These are phyloP conservation scores for Fusarium hainanense DNA, from an alignment of 2,329 filamentous ascomycete genomes.

Conservation along the genomic window DNA sequence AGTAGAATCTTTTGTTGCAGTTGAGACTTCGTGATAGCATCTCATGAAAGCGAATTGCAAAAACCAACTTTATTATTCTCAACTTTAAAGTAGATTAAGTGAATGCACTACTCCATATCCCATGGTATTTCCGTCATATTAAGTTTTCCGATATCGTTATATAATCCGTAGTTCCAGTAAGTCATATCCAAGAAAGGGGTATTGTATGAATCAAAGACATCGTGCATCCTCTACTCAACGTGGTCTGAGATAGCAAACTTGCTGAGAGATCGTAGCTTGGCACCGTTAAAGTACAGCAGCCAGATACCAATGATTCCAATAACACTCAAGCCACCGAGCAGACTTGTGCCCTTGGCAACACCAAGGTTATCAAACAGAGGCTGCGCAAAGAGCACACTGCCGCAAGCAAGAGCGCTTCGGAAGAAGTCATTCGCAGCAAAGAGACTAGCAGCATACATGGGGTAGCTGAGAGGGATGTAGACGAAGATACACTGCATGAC, in stretches of 20 bases:
- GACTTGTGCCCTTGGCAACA: conserved; percentile 65
- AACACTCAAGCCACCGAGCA: conserved; percentile 66
- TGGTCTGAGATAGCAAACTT: conserved; percentile 62
- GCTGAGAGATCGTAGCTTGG: conserved; percentile 64
- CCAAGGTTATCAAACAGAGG: conserved; percentile 70
- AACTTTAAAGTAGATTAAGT: not conserved
- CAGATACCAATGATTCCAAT: conserved; percentile 69
- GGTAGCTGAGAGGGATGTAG: conserved; percentile 67
- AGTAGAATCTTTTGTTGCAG: not conserved
- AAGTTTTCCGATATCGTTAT: not conserved
- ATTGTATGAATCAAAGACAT: too few relatives aligned
- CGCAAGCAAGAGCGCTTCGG: conserved; percentile 68
- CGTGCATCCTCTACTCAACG: conserved; percentile 19
- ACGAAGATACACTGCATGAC: conserved; percentile 71
- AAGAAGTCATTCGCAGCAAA: conserved; percentile 72
- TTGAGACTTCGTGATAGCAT: not conserved
- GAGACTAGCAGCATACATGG: conserved; percentile 66
- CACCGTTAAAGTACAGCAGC: conserved; percentile 68
- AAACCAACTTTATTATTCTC: not conserved
- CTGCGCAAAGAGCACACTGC: conserved; percentile 68
- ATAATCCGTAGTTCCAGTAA: not conserved
- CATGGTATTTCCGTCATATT: conserved; percentile 27
- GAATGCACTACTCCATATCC: not conserved
- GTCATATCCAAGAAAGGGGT: not conserved
- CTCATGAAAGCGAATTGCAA: not conserved